Evolutionary conservation across 805 yeast genomes (phyloP).

Genomic region (Ogataea parapolymorpha): DNA sequence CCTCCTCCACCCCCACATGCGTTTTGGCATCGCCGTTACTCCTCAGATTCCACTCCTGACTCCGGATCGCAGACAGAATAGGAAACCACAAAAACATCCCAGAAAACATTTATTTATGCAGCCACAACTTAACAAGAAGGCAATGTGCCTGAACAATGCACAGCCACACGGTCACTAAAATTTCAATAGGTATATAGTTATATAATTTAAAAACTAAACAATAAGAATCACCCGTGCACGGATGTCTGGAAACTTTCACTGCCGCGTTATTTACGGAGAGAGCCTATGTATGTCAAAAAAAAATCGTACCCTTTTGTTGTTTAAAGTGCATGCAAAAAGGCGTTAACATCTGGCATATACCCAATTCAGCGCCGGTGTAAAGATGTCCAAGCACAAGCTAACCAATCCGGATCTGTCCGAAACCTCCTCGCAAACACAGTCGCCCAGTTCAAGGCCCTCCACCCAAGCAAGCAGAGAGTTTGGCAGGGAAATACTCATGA

Average conservation of each 20-base stretch:
- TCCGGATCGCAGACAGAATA: constrained; percentile 7
- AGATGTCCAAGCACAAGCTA: constrained; percentile 6
- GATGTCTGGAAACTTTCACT: constrained; percentile 1
- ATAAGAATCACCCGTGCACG: not conserved
- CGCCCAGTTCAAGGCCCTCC: not conserved
- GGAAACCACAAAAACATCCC: not conserved
- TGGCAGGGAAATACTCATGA: constrained; percentile 8
- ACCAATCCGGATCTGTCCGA: not conserved
- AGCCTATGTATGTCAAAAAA: not conserved
- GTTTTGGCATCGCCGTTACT: not conserved
- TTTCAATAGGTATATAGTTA: too few species aligned
- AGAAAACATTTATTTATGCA: not conserved
- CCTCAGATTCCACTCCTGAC: not conserved
- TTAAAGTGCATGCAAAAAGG: constrained; percentile 3
- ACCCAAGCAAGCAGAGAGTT: not conserved
- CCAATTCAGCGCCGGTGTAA: constrained; percentile 2
- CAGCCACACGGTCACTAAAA: too few species aligned
- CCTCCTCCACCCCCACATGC: not conserved
- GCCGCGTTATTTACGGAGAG: constrained; percentile 10
- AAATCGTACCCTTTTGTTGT: constrained; percentile 1
- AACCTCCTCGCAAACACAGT: not conserved
- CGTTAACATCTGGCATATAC: not conserved
- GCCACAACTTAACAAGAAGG: too few species aligned
- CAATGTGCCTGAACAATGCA: too few species aligned
- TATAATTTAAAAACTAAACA: not conserved